A percentile compares a stretch with the other conserved stretches of the same genome.
Evolutionary conservation across 345 rosid species (phyloP).

Genomic region (Lenwebbia sp.): DNA sequence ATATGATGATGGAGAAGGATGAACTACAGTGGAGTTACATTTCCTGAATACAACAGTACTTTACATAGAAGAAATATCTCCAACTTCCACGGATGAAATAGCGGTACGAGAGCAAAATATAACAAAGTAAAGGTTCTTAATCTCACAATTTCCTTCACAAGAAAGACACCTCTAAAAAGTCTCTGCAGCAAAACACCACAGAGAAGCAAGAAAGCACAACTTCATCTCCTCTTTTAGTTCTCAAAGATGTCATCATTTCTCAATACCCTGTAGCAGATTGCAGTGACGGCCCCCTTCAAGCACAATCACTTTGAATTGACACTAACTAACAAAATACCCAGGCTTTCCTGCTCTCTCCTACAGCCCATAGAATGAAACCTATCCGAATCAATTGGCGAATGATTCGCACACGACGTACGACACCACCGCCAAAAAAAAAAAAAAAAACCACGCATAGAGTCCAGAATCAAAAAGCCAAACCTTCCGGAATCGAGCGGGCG

Average conservation of each 20-base stretch:
- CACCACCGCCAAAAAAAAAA: background rate
- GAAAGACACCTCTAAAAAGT: background rate
- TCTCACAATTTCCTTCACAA: background rate
- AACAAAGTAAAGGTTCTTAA: background rate
- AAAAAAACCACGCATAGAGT: background rate
- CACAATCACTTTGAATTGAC: background rate
- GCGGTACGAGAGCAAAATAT: background rate
- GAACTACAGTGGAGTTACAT: background rate
- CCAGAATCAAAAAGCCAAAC: background rate
- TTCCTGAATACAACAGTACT: background rate
- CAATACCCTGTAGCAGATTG: background rate
- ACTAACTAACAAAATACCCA: background rate
- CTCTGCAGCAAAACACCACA: background rate
- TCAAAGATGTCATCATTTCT: background rate
- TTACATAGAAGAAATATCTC: background rate
- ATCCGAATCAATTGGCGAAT: background rate
- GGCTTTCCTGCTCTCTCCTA: background rate
- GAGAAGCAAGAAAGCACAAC: background rate
- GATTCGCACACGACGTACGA: background rate
- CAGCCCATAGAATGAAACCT: background rate
- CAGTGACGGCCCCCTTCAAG: background rate
- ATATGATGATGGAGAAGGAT: background rate
- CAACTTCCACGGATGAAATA: background rate
- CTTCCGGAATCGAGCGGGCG: background rate
- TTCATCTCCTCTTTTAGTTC: background rate